Evolutionary conservation across 495 filamentous ascomycete species (phyloP).

Genomic region (Xylaria bambusicola): DNA sequence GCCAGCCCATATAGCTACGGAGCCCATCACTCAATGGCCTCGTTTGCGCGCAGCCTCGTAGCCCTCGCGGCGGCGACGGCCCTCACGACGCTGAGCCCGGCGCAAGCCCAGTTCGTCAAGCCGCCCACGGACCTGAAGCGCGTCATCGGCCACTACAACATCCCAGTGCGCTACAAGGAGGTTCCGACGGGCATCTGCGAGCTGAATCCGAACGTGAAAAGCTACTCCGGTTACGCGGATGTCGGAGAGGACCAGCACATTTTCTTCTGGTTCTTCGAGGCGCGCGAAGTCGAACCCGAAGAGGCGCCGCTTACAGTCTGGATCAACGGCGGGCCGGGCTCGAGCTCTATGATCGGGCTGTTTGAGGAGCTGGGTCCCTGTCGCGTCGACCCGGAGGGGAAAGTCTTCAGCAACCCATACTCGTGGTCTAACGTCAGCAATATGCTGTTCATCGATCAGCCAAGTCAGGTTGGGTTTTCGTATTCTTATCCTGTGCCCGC

Average conservation of each 20-base stretch:
- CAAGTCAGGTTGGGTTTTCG: conserved; percentile 60
- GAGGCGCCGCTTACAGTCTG: conserved; percentile 62
- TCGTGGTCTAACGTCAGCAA: conserved; percentile 61
- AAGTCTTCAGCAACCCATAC: conserved; percentile 57
- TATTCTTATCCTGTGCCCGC: conserved; percentile 58
- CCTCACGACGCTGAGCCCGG: not conserved
- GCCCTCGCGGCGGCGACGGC: conserved; percentile 27
- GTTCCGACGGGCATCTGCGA: conserved; percentile 67
- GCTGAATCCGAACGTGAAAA: conserved; percentile 63
- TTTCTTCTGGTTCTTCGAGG: conserved; percentile 69
- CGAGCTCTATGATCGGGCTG: conserved; percentile 62
- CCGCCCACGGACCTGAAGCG: conserved; percentile 55
- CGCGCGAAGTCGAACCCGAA: conserved; percentile 53
- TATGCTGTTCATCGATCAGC: conserved; percentile 64
- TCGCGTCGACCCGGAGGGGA: conserved; percentile 50
- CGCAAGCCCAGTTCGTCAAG: conserved; percentile 59
- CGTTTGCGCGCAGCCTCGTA: conserved; percentile 23
- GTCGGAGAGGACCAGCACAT: conserved; percentile 62
- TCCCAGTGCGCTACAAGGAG: conserved; percentile 62
- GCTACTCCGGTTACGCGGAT: conserved; percentile 68
- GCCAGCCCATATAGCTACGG: not conserved
- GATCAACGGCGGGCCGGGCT: conserved; percentile 64
- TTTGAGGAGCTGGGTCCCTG: conserved; percentile 68
- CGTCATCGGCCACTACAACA: conserved; percentile 51
- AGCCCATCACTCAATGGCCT: conserved; percentile 22